Base-by-base conservation (phyloP, 805 yeast genomes). In the Candida loeiensis region DNA sequence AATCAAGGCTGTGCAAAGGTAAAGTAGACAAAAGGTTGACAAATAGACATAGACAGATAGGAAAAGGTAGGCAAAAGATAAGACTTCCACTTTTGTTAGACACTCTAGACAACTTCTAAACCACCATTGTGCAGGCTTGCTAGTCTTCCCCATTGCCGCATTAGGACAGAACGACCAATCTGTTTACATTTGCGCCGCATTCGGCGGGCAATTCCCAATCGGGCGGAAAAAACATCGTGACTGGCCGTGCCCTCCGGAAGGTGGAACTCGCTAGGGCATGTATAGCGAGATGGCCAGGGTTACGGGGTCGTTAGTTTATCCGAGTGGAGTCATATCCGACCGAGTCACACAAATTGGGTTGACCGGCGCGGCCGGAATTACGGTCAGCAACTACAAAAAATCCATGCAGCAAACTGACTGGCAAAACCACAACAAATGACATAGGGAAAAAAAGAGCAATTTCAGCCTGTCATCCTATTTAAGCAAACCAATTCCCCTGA, bases 401-500 rank as follows among this genome's bases (percentile, higher is more conserved):
- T 27, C 31, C n/a, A 30, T 17, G 33, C 33, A 17, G 33, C 33
- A 30, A 18, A 30, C 31, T 30, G 33, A 16, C 18, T 28, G n/a
- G 6, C 21, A 18, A 30, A 30, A 30, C 33, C 33, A 30, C 33
- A 30, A 30, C 33, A 30, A 30, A 30, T 17, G 33, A 30, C 33
- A 30, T 15, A 21, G 13, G 20, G 20, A 30, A 30, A n/a, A 34
- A 34, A 34, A 22, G 27, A 34, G 27, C 26, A 34, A 21, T 24
- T 34, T 22, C 29, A 30, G 29, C 28, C 17, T 13, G 9, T 14
- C 31, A 21, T 7, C 11, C 31, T 38, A 38, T 38, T 32, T 38
- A 38, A 38, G 32, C 36, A 24, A 38, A n/a, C 25, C 25, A 29
- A 27, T 12, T 21, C 27, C 42, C 42, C 34, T 24, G n/a, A 12